A percentile compares a stretch with the other conserved stretches of the same genome.
phyloP scores from a whole-genome alignment of 495 filamentous ascomycete genomes.

The Penicillium lagena region DNA sequence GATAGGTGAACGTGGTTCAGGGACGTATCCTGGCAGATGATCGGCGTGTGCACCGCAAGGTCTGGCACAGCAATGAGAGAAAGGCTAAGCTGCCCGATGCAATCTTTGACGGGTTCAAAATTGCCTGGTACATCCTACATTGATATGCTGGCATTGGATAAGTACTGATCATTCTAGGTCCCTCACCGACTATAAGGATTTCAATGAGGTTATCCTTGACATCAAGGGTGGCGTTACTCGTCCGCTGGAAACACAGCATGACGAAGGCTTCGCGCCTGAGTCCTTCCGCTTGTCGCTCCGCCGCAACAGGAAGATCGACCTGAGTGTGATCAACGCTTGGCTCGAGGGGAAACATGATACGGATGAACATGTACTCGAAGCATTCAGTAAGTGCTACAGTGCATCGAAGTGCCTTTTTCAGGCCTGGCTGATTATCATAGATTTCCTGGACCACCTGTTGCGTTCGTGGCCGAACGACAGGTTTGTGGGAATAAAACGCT shows the following conservation, averaged over 20 bases:
- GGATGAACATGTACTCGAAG: slow-evolving; percentile 62
- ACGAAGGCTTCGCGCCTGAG: too few species aligned
- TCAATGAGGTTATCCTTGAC: slow-evolving; percentile 5
- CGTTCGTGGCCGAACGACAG: slow-evolving; percentile 64
- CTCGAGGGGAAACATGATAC: slow-evolving; percentile 51
- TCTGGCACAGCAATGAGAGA: slow-evolving; percentile 61
- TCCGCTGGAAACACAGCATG: background rate
- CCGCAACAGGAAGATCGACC: slow-evolving; percentile 52
- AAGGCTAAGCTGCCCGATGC: slow-evolving; percentile 48
- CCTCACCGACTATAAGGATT: slow-evolving; percentile 24
- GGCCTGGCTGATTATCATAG: slow-evolving; percentile 22
- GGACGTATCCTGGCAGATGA: too few species aligned
- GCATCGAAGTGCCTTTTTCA: background rate
- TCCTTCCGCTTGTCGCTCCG: slow-evolving; percentile 50
- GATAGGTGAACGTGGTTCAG: slow-evolving; percentile 37
- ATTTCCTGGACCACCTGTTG: slow-evolving; percentile 84
- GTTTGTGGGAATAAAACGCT: slow-evolving; percentile 65
- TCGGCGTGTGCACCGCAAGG: slow-evolving; percentile 37
- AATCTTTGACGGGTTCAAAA: slow-evolving; percentile 71
- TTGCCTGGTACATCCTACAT: slow-evolving; percentile 60
- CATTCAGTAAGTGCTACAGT: slow-evolving; percentile 53
- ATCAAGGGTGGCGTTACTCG: slow-evolving; percentile 1
- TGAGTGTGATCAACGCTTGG: slow-evolving; percentile 59
- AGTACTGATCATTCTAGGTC: slow-evolving; percentile 23
- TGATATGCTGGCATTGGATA: background rate